Evolutionary conservation across 176 grass and related monocot genomes (phyloP), one percentile per base, ranked within the genome.

Genomic region (Neostapfia colusana): DNA sequence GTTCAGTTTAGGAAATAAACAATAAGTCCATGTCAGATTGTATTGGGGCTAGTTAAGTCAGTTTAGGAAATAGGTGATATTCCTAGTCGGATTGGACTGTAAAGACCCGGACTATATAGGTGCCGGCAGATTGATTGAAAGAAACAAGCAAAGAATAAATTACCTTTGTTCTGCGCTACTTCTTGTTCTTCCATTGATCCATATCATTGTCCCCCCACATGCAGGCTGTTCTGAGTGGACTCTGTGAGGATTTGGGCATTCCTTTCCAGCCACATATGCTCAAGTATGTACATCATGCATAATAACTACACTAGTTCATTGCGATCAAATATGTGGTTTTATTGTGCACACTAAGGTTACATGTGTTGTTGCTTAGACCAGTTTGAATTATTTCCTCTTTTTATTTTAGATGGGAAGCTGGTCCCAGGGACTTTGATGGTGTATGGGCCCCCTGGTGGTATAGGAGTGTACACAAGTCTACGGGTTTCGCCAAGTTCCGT

Each of bases 401-500:
- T 64, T 79, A 98, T 65, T 82, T 64, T 79, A 98, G 95, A 79
- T 98, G 95, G 95, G 80, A 94, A 98, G 84, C 91, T 84, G 95
- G 95, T 69, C 86, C 82, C 25, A 98, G 82, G 79, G 63, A 89
- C 40, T 90, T 88, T 69, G 95, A 98, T 84, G 95, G 95, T 90
- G 72, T 94, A 51, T 98, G 95, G 95, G 91, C 95, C 10, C 91
- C 86, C 66, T 98, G 91, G 95, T 98, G 95, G 95, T 98, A 98
- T 87, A 58, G n/a, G 48, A 85, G 73, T 82, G 87, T 98, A 41
- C 95, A 98, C 69, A 98, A 90, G 73, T 94, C 95, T 56, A 94
- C 79, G 1, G 76, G 95, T 74, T 98, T 98, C 45, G 79, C 82
- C 53, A 92, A 84, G 70, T 56, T 69, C 14, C 74, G 17, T 31